Evolutionary conservation across 345 rosid species (phyloP), one percentile per base, ranked within the genome.

Genomic region (Eucalyptus victrix): DNA sequence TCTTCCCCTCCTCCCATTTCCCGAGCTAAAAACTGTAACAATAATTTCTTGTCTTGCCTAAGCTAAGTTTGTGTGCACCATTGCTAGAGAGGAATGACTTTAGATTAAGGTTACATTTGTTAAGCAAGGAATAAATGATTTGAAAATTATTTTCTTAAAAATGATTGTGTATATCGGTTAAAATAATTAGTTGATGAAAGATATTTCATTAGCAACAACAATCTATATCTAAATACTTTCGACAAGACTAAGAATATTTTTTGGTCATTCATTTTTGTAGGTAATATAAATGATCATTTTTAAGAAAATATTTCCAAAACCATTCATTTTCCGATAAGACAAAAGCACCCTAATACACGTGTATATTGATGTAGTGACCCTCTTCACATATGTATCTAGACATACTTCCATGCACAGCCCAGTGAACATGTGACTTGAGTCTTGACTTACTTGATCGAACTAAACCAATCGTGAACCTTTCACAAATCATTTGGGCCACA

Each of bases 161-260:
- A 13, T 62, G 4, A 62, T 60, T 30, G 0, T 30, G 6, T 6
- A 1, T 62, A 62, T 62, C 2, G 0, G 8, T 62, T 62, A 5
- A 62, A 62, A 62, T 28, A 62, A 62, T 62, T 1, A 62, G 17
- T 62, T 12, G n/a, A 62, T 3, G 32, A 30, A 28, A 3, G 4
- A 62, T 62, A 62, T 62, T 62, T 30, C 69, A 62, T 62, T 62
- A 30, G 26, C 0, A 8, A 1, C 24, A 19, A 53, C 24, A 53
- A 3, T 21, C 58, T 19, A 10, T 56, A 23, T 56, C 13, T 56
- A 56, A 1, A 10, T 10, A 10, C 13, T 56, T 56, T 62, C 1
- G 2, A 62, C 0, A n/a, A n/a, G 2, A 28, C 0, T 0, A 0
- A 30, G 8, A 28, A 62, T 62, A 13, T 28, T 62, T 62, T 13